Conservation (phyloP, 2,329 filamentous ascomycete genomes). For the Periconia sp. region DNA sequence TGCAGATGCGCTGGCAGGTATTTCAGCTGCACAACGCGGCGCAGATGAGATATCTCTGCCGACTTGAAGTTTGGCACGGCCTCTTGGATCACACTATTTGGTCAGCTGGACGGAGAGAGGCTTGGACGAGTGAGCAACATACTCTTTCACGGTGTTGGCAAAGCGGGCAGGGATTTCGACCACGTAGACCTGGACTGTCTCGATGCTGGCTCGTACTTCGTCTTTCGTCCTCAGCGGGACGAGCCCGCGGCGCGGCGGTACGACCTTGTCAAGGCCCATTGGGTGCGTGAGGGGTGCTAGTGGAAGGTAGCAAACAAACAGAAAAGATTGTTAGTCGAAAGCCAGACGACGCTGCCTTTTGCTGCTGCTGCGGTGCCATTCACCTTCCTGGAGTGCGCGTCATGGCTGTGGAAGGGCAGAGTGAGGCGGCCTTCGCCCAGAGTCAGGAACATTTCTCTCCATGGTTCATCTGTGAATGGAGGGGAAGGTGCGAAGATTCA, state of each 20-base stretch:
- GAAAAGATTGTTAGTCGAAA: not conserved
- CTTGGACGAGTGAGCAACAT: conserved; percentile 43
- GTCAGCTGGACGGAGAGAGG: conserved; percentile 24
- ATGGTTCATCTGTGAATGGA: not conserved
- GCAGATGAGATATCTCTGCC: conserved; percentile 64
- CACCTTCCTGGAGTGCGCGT: not conserved
- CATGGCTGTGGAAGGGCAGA: not conserved
- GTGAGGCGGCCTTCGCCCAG: not conserved
- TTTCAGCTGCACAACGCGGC: conserved; percentile 74
- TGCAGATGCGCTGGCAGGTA: conserved; percentile 70
- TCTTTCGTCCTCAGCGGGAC: conserved; percentile 56
- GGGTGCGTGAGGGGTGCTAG: not conserved
- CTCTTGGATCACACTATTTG: conserved; percentile 53
- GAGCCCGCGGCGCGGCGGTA: conserved; percentile 17
- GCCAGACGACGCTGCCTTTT: not conserved
- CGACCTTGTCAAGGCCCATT: conserved; percentile 9
- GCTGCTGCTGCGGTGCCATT: not conserved
- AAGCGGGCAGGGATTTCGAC: conserved; percentile 74
- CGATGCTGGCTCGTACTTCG: conserved; percentile 55
- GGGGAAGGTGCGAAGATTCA: not conserved
- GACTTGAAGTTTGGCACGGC: conserved; percentile 51
- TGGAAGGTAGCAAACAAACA: not conserved
- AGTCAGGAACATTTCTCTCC: not conserved
- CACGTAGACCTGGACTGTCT: conserved; percentile 70
- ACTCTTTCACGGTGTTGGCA: conserved; percentile 77